Evolutionary conservation across 2,329 filamentous ascomycete genomes (phyloP).

Genomic region (Fusarium neocosmosporiellum): DNA sequence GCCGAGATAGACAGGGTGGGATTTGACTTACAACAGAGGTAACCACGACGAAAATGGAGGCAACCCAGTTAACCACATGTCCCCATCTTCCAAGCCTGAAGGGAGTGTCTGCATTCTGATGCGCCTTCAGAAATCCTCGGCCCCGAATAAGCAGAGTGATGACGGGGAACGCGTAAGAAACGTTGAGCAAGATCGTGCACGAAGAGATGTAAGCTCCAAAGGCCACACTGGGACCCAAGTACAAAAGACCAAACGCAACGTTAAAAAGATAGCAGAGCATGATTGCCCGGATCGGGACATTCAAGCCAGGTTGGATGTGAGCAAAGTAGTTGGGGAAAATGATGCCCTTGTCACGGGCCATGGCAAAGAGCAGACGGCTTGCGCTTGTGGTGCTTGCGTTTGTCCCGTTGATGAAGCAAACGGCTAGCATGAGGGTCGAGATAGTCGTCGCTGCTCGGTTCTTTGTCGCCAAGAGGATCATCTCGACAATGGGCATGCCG

Average conservation of each 20-base stretch:
- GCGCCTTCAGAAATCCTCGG: neutral
- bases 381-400: conserved; percentile 56
- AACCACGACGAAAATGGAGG: conserved; percentile 12
- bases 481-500: conserved; percentile 58
- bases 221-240: conserved; percentile 18
- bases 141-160: conserved; percentile 16
- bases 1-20: too few relatives aligned
- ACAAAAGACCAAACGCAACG: conserved; percentile 18
- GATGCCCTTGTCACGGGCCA: conserved; percentile 25
- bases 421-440: conserved; percentile 52
- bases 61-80: conserved; percentile 6
- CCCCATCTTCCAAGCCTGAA: conserved; percentile 19
- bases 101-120: conserved; percentile 9
- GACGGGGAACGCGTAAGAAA: conserved; percentile 21
- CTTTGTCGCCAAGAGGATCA: conserved; percentile 55
- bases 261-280: conserved; percentile 17
- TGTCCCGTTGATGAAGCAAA: conserved; percentile 59
- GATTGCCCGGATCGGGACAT: conserved; percentile 14
- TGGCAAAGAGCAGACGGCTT: conserved; percentile 54
- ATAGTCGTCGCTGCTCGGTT: conserved; percentile 53
- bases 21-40: conserved; percentile 15
- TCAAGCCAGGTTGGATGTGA: conserved; percentile 9
- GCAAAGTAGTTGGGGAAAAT: conserved; percentile 8
- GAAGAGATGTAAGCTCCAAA: conserved; percentile 24
- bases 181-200: conserved; percentile 24